Evolutionary conservation across 129 eudicot genomes (phyloP).

Genomic region (Heracleum sosnowskyi): DNA sequence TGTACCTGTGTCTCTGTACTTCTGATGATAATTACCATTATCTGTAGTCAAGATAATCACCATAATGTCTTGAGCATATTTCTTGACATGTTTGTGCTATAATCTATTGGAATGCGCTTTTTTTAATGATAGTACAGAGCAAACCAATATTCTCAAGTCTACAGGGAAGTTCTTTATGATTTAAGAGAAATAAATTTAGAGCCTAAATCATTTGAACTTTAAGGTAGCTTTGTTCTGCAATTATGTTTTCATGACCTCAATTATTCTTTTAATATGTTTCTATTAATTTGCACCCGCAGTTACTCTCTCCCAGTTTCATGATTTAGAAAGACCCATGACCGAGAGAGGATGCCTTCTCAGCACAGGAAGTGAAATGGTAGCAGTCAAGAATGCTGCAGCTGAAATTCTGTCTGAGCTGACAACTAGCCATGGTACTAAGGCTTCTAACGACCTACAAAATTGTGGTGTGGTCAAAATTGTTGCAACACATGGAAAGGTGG

Average conservation of each 20-base stretch:
- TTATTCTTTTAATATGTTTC: not conserved
- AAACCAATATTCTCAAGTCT: not conserved
- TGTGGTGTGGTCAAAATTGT: no score
- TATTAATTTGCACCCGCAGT: conserved; percentile 15
- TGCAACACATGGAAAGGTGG: no score
- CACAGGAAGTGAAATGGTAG: conserved; percentile 33
- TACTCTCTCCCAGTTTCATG: conserved; percentile 41
- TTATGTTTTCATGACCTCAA: not conserved
- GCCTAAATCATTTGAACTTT: not conserved
- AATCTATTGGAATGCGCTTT: not conserved
- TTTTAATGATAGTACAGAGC: no score
- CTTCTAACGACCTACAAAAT: no score
- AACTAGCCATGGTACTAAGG: conserved; percentile 27
- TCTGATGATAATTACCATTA: not conserved
- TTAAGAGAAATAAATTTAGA: not conserved
- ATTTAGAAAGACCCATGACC: conserved; percentile 20
- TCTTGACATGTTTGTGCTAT: no score
- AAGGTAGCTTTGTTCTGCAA: not conserved
- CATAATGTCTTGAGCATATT: not conserved
- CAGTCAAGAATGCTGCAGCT: conserved; percentile 59
- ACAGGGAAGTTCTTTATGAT: not conserved
- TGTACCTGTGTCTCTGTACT: no score
- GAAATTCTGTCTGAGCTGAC: conserved; percentile 41
- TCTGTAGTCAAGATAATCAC: not conserved
- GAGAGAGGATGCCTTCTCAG: conserved; percentile 28